Evolutionary conservation across 352 stramenopile species (phyloP).

Genomic region (Albugo candida): DNA sequence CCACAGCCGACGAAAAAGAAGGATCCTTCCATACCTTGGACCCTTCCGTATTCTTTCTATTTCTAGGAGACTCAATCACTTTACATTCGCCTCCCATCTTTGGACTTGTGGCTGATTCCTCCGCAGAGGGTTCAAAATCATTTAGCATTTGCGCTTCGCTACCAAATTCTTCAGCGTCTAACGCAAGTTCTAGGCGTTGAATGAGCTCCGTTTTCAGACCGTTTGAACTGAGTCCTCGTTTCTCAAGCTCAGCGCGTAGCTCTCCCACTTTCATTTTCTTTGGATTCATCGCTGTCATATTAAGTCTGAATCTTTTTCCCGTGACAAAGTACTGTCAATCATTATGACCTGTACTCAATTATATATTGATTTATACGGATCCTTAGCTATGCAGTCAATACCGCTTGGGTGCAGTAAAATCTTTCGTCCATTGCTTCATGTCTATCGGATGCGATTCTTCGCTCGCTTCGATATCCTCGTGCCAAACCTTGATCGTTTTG

Average conservation of each 20-base stretch:
- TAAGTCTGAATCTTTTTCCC: no score
- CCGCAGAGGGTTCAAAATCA: constrained; percentile 23
- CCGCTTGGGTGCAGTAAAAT: constrained; percentile 65
- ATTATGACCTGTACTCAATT: no score
- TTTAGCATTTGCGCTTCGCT: constrained; percentile 50
- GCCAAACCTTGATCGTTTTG: constrained; percentile 99
- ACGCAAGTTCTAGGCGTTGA: constrained; percentile 68
- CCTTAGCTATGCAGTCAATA: constrained; percentile 20
- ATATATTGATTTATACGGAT: neutral
- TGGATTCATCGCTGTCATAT: constrained; percentile 46
- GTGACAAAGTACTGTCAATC: no score
- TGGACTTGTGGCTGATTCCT: constrained; percentile 4
- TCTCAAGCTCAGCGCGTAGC: constrained; percentile 64
- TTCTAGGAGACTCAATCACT: no score
- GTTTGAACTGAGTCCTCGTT: constrained; percentile 59
- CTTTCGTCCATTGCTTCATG: constrained; percentile 94
- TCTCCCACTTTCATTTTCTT: constrained; percentile 87
- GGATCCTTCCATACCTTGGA: no score
- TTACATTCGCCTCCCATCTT: neutral
- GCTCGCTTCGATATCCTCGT: constrained; percentile 88
- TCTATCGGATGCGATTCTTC: constrained; percentile 94
- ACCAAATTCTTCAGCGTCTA: constrained; percentile 77
- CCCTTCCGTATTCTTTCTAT: no score
- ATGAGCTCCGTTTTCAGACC: constrained; percentile 80
- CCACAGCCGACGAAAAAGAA: no score